Evolutionary conservation across 805 yeast genomes (phyloP).

Genomic region (Candida sphagnicola): DNA sequence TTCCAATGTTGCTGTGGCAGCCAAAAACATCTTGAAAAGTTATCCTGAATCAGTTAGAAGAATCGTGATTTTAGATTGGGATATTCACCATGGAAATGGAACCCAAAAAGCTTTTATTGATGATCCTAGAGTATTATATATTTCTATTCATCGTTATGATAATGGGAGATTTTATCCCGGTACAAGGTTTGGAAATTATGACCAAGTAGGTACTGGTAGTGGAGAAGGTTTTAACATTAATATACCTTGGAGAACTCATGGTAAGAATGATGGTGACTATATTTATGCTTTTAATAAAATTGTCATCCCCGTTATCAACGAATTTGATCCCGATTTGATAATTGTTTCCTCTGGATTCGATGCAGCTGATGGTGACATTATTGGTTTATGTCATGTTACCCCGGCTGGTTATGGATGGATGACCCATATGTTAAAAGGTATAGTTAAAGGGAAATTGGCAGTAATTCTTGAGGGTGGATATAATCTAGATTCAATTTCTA

Average conservation of each 20-base stretch:
- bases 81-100: conserved; percentile 98
- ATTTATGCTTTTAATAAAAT: conserved; percentile 84
- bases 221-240: conserved; percentile 89
- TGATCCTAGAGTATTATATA: conserved; percentile 87
- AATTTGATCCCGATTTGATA: conserved; percentile 89
- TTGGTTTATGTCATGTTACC: conserved; percentile 93
- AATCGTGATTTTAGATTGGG: conserved; percentile 93
- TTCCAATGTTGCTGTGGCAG: conserved; percentile 96
- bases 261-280: conserved; percentile 95
- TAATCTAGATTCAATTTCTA: conserved; percentile 84
- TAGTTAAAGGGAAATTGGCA: conserved; percentile 85
- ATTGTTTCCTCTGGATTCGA: conserved; percentile 95
- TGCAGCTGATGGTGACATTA: conserved; percentile 97
- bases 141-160: conserved; percentile 90
- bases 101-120: conserved; percentile 89
- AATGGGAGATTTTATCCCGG: conserved; percentile 94
- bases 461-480: conserved; percentile 97
- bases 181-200: conserved; percentile 76
- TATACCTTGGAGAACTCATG: conserved; percentile 90
- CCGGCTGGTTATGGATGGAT: conserved; percentile 96
- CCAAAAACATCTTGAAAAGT: conserved; percentile 71
- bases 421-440: conserved; percentile 85
- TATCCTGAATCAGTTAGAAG: conserved; percentile 87
- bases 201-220: conserved; percentile 76
- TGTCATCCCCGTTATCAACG: conserved; percentile 83